These are phyloP conservation scores for Chiua virens DNA, from an alignment of 768 basidiomycete species.

Conservation along the genomic window DNA sequence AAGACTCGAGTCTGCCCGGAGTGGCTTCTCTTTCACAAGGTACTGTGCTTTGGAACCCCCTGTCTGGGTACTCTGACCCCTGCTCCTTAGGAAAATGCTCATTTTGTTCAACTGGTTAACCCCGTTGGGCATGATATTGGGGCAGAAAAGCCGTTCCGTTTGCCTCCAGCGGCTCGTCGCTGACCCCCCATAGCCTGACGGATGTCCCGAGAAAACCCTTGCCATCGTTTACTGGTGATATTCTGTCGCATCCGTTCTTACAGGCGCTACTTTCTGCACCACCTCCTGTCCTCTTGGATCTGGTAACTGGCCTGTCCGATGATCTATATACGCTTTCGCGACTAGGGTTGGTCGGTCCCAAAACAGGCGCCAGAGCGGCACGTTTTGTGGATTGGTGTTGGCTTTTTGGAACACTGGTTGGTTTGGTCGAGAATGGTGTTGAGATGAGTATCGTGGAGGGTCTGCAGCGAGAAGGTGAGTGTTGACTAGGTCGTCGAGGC, in stretches of 20 bases:
- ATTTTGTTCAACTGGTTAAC: conserved; percentile 84
- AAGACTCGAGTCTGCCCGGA: conserved; percentile 52
- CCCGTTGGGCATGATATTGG: conserved; percentile 68
- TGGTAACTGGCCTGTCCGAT: conserved; percentile 72
- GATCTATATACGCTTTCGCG: conserved; percentile 76
- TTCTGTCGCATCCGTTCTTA: conserved; percentile 58
- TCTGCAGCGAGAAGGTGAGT: conserved; percentile 61
- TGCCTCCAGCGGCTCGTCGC: conserved; percentile 37
- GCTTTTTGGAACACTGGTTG: conserved; percentile 76
- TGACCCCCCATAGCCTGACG: conserved; percentile 20
- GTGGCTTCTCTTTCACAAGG: conserved; percentile 77
- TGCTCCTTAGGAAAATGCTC: conserved; percentile 62
- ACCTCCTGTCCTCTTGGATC: conserved; percentile 78
- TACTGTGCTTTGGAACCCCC: conserved; percentile 27
- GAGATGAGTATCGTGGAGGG: conserved; percentile 70
- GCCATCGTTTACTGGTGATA: conserved; percentile 14
- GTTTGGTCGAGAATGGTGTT: conserved; percentile 80
- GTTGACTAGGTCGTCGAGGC: neutral
- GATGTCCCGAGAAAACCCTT: conserved; percentile 9
- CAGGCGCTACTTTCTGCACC: conserved; percentile 76
- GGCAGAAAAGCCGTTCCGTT: conserved; percentile 69
- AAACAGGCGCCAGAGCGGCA: conserved; percentile 65
- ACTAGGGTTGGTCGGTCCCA: conserved; percentile 67
- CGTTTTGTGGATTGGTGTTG: conserved; percentile 86
- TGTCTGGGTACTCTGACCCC: conserved; percentile 2